Evolutionary conservation across 2,329 filamentous ascomycete genomes (phyloP).

Genomic region (Cucurbitaria berberidis): DNA sequence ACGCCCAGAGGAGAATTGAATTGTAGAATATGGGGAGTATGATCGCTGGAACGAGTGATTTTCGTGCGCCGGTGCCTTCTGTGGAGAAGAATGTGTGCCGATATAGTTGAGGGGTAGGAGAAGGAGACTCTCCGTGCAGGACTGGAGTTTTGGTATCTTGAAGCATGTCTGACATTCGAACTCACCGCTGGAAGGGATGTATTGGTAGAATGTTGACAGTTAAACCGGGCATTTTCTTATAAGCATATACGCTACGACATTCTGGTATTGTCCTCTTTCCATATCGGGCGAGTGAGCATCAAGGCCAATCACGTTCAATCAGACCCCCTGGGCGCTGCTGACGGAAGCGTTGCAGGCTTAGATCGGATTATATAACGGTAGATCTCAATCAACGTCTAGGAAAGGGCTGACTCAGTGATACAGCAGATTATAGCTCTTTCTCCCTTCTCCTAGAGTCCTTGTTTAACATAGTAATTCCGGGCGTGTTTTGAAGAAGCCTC

Average conservation of each 20-base stretch:
- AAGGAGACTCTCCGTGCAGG: background rate
- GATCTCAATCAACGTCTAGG: background rate
- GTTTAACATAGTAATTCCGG: too few relatives aligned
- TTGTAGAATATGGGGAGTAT: slow-evolving; percentile 8
- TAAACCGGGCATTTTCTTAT: background rate
- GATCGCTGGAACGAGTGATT: slow-evolving; percentile 1
- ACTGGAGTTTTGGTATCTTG: background rate
- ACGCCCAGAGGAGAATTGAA: slow-evolving; percentile 6
- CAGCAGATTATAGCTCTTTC: too few relatives aligned
- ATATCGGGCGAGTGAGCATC: background rate
- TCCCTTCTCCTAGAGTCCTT: too few relatives aligned
- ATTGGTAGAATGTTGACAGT: background rate
- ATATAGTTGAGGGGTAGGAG: background rate
- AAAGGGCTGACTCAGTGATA: too few relatives aligned
- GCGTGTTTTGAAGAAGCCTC: too few relatives aligned
- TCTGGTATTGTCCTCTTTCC: background rate
- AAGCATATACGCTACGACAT: background rate
- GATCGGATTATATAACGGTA: background rate
- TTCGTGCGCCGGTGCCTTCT: background rate
- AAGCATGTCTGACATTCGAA: background rate
- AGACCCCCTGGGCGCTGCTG: background rate
- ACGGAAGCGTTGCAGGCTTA: background rate
- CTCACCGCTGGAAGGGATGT: background rate
- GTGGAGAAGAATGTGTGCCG: background rate
- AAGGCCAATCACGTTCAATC: background rate